Evolutionary conservation across 129 eudicot genomes (phyloP), one percentile per base, ranked within the genome.

Genomic region (Chrysanthemum lavandulifolium): DNA sequence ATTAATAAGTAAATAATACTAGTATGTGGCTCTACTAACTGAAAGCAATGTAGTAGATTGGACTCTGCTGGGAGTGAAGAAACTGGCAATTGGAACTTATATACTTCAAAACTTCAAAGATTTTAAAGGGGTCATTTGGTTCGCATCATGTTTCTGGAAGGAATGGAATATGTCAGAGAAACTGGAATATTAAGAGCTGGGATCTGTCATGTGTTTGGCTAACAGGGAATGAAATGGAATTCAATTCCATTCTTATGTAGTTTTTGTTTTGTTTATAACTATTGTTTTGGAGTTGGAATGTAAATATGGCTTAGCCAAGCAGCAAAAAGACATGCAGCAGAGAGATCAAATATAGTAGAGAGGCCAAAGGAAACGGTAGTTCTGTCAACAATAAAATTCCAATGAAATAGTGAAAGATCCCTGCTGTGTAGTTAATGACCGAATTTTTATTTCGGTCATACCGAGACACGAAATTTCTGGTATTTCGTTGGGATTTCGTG

Each of bases 321-420:
- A 57, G 62, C 62, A 19, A 57, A 57, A 1, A 25, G 12, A 57
- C 29, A 13, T 57, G 62, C 62, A 57, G 62, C 13, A 57, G 12
- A 18, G 7, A 16, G 61, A 10, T 47, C 47, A 40, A 7, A 40
- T 40, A 6, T 40, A 40, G 2, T 40, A 40, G 47, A 40, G 47
- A 40, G 7, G 47, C 0, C 47, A 40, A 40, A 40, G 47, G 2
- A 40, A 40, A 40, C 9, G 10, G 47, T 40, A 40, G 10, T 40
- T 40, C 47, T 8, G 47, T 13, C 15, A 73, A 36, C 77, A 71
- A 16, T 54, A 70, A 12, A 7, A 29, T 27, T 67, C 47, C n/a
- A 51, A 27, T 27, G 50, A 55, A 16, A 70, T 16, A 3, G 9
- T 36, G 8, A 36, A 15, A 11, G 75, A 55, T 36, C 55, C 74